Evolutionary conservation across 1,139 yeast genomes (phyloP).

Genomic region (Protomyces arabidopsidicola): DNA sequence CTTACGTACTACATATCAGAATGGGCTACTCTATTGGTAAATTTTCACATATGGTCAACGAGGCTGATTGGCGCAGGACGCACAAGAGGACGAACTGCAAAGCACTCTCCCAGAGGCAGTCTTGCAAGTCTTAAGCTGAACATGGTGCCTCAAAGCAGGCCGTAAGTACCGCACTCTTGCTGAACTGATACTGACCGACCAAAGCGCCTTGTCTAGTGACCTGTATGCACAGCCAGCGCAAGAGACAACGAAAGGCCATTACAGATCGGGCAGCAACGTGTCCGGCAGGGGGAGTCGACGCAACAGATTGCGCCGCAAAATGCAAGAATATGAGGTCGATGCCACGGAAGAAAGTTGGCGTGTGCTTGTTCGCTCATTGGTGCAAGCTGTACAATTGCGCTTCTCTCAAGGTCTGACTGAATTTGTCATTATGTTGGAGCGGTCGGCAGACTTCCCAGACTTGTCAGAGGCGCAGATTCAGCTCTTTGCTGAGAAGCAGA

Average conservation of each 20-base stretch:
- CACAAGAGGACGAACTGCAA: neutral
- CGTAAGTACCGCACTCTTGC: neutral
- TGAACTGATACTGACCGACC: neutral
- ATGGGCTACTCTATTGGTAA: neutral
- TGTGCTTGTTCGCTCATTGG: neutral
- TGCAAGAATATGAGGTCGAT: neutral
- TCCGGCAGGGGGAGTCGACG: neutral
- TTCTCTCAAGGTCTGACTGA: neutral
- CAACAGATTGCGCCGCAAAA: neutral
- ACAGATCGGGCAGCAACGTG: neutral
- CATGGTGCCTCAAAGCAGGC: neutral
- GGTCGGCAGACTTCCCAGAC: neutral
- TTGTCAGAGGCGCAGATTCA: neutral
- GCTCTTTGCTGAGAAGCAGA: neutral
- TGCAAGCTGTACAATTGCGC: neutral
- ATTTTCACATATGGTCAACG: neutral
- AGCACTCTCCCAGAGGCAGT: neutral
- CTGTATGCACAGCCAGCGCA: neutral
- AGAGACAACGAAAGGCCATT: neutral
- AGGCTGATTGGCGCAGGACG: neutral
- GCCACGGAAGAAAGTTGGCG: neutral
- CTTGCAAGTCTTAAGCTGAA: neutral
- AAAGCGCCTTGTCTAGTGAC: neutral
- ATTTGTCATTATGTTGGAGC: neutral
- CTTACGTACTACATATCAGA: no score